phyloP scores from a whole-genome alignment of 306 rosid genomes.

The Cucumis sativus region DNA sequence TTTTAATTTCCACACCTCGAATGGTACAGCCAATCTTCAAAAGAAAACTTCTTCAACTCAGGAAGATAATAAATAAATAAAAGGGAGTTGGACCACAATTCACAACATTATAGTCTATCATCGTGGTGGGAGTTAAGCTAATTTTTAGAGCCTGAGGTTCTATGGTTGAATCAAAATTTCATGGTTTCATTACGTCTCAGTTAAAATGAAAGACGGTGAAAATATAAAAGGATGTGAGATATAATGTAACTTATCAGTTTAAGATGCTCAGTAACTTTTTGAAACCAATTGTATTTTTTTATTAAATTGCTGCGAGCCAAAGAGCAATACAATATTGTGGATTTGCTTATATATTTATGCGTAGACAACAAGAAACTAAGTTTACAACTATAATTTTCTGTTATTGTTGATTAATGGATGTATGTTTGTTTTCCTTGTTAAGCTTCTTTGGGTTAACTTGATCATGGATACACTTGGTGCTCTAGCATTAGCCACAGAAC shows the following conservation, averaged over 20 bases:
- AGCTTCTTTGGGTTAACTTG: slow-evolving; percentile 96
- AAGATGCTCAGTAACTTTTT: neutral
- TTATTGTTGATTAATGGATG: slow-evolving; percentile 7
- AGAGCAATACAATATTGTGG: neutral
- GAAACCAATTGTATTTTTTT: neutral
- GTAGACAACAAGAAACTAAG: neutral
- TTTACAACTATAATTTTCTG: too few species aligned
- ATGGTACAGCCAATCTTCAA: too few species aligned
- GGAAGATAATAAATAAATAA: too few species aligned
- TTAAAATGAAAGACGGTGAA: neutral
- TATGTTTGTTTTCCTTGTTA: slow-evolving; percentile 20
- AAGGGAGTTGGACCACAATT: too few species aligned
- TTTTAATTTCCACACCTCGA: too few species aligned
- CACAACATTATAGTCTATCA: neutral
- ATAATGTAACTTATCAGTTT: neutral
- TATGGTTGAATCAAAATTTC: neutral
- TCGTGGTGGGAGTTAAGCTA: neutral
- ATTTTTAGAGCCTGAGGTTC: neutral
- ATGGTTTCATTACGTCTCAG: neutral
- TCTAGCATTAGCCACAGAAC: slow-evolving; percentile 96
- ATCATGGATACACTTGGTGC: slow-evolving; percentile 99
- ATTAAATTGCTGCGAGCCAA: neutral
- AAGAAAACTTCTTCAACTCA: too few species aligned
- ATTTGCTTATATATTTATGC: neutral
- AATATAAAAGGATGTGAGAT: neutral